phyloP scores from a whole-genome alignment of 2,329 filamentous ascomycete species.

The Pezicula radicicola region DNA sequence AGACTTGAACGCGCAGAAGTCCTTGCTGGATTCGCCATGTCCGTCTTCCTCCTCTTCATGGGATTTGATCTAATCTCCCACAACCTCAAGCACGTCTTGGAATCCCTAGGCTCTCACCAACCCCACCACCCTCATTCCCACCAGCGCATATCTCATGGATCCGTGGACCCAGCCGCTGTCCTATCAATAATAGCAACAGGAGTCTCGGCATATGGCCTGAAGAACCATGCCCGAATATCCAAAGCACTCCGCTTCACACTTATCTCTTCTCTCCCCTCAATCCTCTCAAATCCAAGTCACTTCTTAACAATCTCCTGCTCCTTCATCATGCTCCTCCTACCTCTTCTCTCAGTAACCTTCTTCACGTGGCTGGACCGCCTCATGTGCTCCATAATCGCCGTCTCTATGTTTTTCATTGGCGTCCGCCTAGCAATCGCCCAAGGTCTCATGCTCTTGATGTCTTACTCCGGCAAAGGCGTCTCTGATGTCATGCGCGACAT shows the following conservation, averaged over 20 bases:
- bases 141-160: conserved; percentile 67
- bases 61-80: conserved; percentile 94
- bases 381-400: conserved; percentile 76
- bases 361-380: conserved; percentile 81
- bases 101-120: conserved; percentile 65
- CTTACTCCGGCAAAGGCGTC: conserved; percentile 49
- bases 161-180: conserved; percentile 76
- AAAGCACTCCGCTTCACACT: conserved; percentile 86
- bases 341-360: conserved; percentile 75
- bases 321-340: conserved; percentile 73
- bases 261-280: conserved; percentile 74
- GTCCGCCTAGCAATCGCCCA: conserved; percentile 80
- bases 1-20: conserved; percentile 87
- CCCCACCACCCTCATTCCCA: conserved; percentile 70
- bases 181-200: conserved; percentile 81
- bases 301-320: conserved; percentile 91
- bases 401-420: conserved; percentile 86
- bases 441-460: conserved; percentile 95
- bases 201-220: conserved; percentile 80
- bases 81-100: conserved; percentile 88
- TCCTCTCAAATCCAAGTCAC: conserved; percentile 94
- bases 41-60: conserved; percentile 94
- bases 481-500: conserved; percentile 78
- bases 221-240: conserved; percentile 89
- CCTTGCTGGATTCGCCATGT: conserved; percentile 92